Evolutionary conservation across 2,329 filamentous ascomycete species (phyloP), one percentile per base, ranked within the genome.

Genomic region (Bipolaris zeicola): DNA sequence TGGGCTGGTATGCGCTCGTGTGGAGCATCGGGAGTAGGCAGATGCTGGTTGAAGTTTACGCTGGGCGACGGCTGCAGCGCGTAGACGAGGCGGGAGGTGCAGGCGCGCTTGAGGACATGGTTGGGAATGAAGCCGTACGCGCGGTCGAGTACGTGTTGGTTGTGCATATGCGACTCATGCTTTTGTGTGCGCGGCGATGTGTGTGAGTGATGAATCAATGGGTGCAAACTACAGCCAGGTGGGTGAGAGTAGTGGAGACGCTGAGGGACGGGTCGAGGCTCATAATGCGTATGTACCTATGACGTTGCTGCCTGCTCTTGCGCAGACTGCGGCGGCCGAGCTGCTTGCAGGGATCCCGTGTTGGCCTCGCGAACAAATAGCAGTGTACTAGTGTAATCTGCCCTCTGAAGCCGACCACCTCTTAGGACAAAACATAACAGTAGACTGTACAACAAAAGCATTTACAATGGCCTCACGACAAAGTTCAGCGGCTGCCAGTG

Each of bases 141-240:
- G 78, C 92, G 88, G 74, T 90, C 87, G 76, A 95, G 82, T 59
- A 96, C 81, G 74, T 88, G 87, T 69, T 74, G 73, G 85, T 65
- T 66, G 66, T 63, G 71, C 73, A 76, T 76, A 69, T 65, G 71
- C 64, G 60, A 68, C 69, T 72, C 72, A 75, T 76, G 66, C 65
- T 73, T 72, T 72, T 60, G 61, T 56, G 55, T 46, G 53, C 37
- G 50, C 42, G 43, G 46, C 65, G 48, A 42, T 16, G 37, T 44
- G 39, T 44, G 20, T 22, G n/a, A 31, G 43, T 43, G 43, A 50
- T 45, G n/a, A 52, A 16, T 34, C 11, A 48, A 24, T 33, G 20
- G 28, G 28, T 31, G 3, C 36, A 5, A 42, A 26, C 13, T 13
- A 5, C 6, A 26, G 20, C 6, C 11, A 31, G 28, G 28, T 13